Evolutionary conservation across 2,329 filamentous ascomycete species (phyloP), one percentile per base, ranked within the genome.

Genomic region (Macrophomina tecta): DNA sequence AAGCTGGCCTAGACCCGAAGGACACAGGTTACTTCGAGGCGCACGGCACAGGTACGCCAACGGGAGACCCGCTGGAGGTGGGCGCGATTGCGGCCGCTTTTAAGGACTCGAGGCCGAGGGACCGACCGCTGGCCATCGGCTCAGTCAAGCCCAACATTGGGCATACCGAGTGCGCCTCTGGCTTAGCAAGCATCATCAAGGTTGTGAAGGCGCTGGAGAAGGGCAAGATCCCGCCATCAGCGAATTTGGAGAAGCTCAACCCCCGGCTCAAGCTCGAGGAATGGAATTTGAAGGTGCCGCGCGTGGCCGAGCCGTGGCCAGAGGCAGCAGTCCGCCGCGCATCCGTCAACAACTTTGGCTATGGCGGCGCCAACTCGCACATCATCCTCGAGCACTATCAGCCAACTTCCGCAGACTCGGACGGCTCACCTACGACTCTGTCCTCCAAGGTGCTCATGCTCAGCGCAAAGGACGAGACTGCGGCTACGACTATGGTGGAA

Each of bases 21-120:
- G 40, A 61, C 0, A 70, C 18, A 68, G 67, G 1, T 70, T 81
- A 74, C 52, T 75, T 81, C 9, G 77, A 82, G 55, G 76, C 76
- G 0, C 80, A 82, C 67, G 79, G 78, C 7, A 82, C 80, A 0
- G 80, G 80, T 1, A 81, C 79, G 1, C 69, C 70, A 0, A 72
- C 73, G 16, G 78, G 79, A 16, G 76, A 77, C 66, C 74, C 48
- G 9, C n/a, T 51, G 3, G 73, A 76, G 48, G 70, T 71, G 0
- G 65, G 68, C 18, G 73, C 73, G 1, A 72, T 76, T 40, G 11
- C 48, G 2, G 67, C 69, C 0, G 74, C 75, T 42, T 60, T 62
- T 28, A 38, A 62, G 9, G 52, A 53, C 52, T 16, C 4, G 12
- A 30, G 51, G 3, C 11, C 34, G 5, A 12, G n/a, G 9, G 42